Evolutionary conservation across 2,329 filamentous ascomycete genomes (phyloP), one percentile per base, ranked within the genome.

Genomic region (Aureobasidium lini): DNA sequence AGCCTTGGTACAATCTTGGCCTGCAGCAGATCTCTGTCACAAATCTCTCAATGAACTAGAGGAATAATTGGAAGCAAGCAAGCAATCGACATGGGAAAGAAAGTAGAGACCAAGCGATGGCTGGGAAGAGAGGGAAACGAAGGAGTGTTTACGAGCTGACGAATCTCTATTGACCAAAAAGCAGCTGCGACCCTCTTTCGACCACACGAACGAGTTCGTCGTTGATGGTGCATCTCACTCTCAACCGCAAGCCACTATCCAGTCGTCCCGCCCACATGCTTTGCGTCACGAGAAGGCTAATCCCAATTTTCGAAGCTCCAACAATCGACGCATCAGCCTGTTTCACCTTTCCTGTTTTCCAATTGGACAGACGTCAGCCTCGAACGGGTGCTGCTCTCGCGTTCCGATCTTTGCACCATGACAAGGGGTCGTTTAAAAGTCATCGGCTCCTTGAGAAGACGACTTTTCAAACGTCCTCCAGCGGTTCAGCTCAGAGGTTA

Each of bases 1-100:
- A 40, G 42, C 32, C 54, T 57, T 57, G 54, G 54, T 48, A 48
- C 40, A 23, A 37, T 36, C 54, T 57, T 57, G 54, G 54, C 54
- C 18, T 48, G 43, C 40, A 40, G 18, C 53, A 29, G 18, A 13
- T n/a, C 18, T 44, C 13, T 29, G 34, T 39, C 43, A n/a, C 54
- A 48, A 23, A 39, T 29, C 6, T 4, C 23, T 57, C 42, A n/a
- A 37, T 39, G n/a, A 1, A 29, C 43, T n/a, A 40, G 43, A 48
- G 42, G 10, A 57, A 57, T 48, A 48, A 40, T 57, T 23, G 29
- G 4, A 23, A 48, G 31, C 54, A 40, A 54, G 53, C 53, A 46
- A 54, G 53, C 53, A 46, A 31, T 16, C 52, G 16, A 56, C 40
- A 57, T 52, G 48, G 9, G 23, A 40, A 29, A 48, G 23, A 9